Evolutionary conservation across 345 rosid species (phyloP), one percentile per base, ranked within the genome.

Genomic region (Gossypium rotundifolium): DNA sequence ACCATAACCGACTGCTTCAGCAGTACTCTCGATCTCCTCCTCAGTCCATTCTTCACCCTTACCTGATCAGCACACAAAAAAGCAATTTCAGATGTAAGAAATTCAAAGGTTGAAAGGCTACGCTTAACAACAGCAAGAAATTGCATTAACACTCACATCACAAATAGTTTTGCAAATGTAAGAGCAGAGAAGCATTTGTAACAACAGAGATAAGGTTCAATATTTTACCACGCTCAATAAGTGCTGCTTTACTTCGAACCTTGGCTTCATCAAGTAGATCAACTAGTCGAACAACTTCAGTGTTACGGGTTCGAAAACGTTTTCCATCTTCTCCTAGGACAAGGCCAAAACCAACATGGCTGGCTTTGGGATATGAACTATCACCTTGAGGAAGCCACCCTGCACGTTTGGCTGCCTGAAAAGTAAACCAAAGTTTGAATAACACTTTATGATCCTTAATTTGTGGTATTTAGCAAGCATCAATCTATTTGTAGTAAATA

Each of bases 211-310:
- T 8, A 45, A 63, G 23, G 20, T 65, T 53, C 65, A n/a, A 48
- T 77, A 79, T 33, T 68, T 73, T 89, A 95, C 99, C 99, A 12
- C 96, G 97, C 84, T 87, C 93, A 23, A 88, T 67, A 77, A 95
- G 94, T 66, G 81, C 91, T 52, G 81, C 66, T 87, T 87, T 91
- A 78, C 98, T 90, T 64, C 96, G 91, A 79, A 59, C 76, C 83
- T 93, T 93, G 76, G 99, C 98, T 84, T 95, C 99, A 82, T 93
- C 97, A 52, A 91, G 93, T 80, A 95, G 87, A 89, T 95, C 99
- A 82, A 86, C 97, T 25, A 95, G 84, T 68, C 94, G 90, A 74
- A 95, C 99, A 64, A 95, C 99, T 77, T 95, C 98, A 65, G 93
- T 66, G 75, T 78, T 61, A 22, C 98, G 93, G 75, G 98, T 93